These are phyloP conservation scores for Cyclospora cayetanensis DNA, from an alignment of 169 alveolate species.

Conservation along the genomic window DNA sequence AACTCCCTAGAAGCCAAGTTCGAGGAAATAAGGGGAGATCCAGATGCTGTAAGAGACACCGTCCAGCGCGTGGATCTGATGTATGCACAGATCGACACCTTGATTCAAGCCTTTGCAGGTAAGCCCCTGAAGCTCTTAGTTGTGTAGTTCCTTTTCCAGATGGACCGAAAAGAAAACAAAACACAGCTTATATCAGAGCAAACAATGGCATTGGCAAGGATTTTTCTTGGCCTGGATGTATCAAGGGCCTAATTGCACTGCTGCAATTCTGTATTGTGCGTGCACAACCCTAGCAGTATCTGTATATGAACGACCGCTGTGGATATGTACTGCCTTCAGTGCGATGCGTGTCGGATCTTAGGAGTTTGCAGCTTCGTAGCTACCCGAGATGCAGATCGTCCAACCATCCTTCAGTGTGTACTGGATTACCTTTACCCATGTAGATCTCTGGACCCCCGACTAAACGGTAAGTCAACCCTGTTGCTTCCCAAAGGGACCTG, in stretches of 20 bases:
- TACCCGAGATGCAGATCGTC: not conserved
- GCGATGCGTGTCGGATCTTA: not conserved
- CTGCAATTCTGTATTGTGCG: not conserved
- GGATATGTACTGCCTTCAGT: not conserved
- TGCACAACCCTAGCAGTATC: too few relatives aligned
- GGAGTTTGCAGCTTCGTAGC: slow-evolving; percentile 66
- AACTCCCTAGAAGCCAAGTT: slow-evolving; percentile 49
- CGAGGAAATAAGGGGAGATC: slow-evolving; percentile 57
- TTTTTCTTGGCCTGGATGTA: not conserved
- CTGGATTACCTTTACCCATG: slow-evolving; percentile 72
- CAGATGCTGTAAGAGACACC: slow-evolving; percentile 30
- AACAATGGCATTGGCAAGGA: not conserved
- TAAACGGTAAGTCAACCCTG: slow-evolving; percentile 35
- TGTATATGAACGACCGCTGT: not conserved
- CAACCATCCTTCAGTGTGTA: slow-evolving; percentile 28
- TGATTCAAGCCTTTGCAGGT: slow-evolving; percentile 72
- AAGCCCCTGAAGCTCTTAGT: too few relatives aligned
- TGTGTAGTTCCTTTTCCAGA: too few relatives aligned
- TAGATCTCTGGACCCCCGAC: slow-evolving; percentile 71
- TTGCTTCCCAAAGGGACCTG: not conserved
- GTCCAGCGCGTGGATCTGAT: slow-evolving; percentile 65
- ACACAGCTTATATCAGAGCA: too few relatives aligned
- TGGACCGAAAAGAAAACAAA: too few relatives aligned
- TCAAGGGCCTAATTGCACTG: not conserved
- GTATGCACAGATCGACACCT: slow-evolving; percentile 70